A percentile compares a stretch with the other conserved stretches of the same genome.
These are phyloP conservation scores for Aegilops sharonensis DNA, from an alignment of 176 grass and related monocot species.

Conservation along the genomic window DNA sequence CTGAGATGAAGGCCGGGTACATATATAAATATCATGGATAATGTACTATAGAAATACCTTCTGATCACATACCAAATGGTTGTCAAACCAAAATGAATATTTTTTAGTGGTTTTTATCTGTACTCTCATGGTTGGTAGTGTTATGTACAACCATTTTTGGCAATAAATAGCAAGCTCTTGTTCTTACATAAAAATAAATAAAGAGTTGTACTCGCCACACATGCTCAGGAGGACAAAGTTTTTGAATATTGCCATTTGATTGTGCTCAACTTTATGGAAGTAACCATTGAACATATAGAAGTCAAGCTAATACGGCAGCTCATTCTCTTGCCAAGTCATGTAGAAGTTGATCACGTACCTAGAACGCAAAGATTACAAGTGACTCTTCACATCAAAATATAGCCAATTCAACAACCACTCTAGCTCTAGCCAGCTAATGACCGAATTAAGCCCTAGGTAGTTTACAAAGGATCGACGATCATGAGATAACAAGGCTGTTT, in stretches of 20 bases:
- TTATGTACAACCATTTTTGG: background rate
- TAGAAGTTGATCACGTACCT: background rate
- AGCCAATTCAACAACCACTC: background rate
- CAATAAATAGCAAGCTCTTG: background rate
- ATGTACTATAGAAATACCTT: background rate
- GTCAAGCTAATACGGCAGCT: background rate
- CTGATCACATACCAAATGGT: background rate
- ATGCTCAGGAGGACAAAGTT: background rate
- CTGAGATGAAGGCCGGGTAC: background rate
- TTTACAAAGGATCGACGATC: background rate
- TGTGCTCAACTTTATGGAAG: background rate
- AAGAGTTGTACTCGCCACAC: background rate
- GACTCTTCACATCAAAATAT: background rate
- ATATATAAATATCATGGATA: too few species aligned
- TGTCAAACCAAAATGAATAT: background rate
- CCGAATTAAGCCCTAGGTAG: background rate
- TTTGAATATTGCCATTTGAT: background rate
- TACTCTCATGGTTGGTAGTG: background rate
- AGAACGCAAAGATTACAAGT: conserved; percentile 3
- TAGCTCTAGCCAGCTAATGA: background rate
- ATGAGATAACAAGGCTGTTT: conserved; percentile 23
- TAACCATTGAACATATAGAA: background rate
- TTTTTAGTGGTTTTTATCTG: background rate
- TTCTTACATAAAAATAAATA: background rate
- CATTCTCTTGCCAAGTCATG: background rate